A percentile compares a stretch with the other conserved stretches of the same genome.
phyloP scores from a whole-genome alignment of 371 early-diverging fungal species.

The Mucor velutinosus region DNA sequence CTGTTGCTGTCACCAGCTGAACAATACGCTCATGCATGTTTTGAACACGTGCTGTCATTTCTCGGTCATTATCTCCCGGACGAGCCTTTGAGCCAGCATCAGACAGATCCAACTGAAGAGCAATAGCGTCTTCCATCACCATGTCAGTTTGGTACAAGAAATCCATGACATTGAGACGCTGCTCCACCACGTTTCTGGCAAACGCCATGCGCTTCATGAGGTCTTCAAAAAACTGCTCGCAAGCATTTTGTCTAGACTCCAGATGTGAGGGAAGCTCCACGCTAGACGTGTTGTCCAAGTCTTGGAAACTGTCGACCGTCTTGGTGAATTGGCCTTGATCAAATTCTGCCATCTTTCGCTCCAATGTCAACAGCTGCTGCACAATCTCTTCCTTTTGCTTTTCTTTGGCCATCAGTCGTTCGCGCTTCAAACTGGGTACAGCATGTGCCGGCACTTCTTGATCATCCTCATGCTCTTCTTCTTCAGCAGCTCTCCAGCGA shows the following conservation, averaged over 20 bases:
- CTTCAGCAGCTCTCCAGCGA: slow-evolving; percentile 30
- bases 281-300: slow-evolving; percentile 39
- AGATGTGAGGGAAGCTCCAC: slow-evolving; percentile 43
- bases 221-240: slow-evolving; percentile 41
- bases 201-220: slow-evolving; percentile 39
- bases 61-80: slow-evolving; percentile 39
- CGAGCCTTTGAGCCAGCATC: slow-evolving; percentile 30
- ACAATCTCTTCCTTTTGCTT: slow-evolving; percentile 32
- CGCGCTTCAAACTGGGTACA: slow-evolving; percentile 9
- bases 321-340: slow-evolving; percentile 46
- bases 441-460: slow-evolving; percentile 13
- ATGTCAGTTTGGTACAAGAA: slow-evolving; percentile 38
- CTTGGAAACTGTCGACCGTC: slow-evolving; percentile 45
- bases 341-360: slow-evolving; percentile 39
- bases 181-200: slow-evolving; percentile 48
- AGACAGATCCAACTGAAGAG: slow-evolving; percentile 11
- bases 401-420: slow-evolving; percentile 25
- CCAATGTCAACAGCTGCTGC: slow-evolving; percentile 30
- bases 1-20: slow-evolving; percentile 37
- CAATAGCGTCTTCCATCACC: slow-evolving; percentile 16
- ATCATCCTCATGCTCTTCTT: neutral
- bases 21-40: slow-evolving; percentile 40
- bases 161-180: slow-evolving; percentile 48
- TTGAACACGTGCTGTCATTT: slow-evolving; percentile 41
- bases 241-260: slow-evolving; percentile 36